Percentiles rank a stretch among this genome's conserved stretches.
Conservation (phyloP, 2,329 filamentous ascomycete genomes). For the Sphaceloma murrayae region DNA sequence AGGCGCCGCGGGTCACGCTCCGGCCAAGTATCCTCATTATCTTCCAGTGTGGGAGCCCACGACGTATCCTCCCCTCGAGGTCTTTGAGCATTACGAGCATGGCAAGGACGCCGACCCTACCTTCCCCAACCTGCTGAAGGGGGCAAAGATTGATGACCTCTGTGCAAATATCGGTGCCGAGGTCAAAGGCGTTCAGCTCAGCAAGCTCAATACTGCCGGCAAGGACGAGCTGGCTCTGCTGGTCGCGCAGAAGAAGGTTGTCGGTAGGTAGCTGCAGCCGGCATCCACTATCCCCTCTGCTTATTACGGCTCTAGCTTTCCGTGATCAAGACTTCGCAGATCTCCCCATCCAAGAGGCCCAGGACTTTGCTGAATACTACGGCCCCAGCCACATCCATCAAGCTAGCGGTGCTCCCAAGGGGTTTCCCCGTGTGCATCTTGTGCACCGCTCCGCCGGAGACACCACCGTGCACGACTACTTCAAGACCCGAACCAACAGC, state of each 20-base stretch:
- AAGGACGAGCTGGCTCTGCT: constrained; percentile 70
- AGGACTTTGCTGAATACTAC: constrained; percentile 65
- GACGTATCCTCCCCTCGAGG: constrained; percentile 54
- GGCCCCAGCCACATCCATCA: constrained; percentile 76
- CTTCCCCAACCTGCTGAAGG: constrained; percentile 58
- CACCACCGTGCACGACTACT: constrained; percentile 51
- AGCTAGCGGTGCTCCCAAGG: constrained; percentile 63
- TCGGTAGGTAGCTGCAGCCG: constrained; percentile 37
- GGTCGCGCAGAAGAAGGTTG: constrained; percentile 67
- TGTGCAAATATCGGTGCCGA: constrained; percentile 68
- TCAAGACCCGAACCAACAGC: constrained; percentile 62
- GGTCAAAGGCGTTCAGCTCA: constrained; percentile 61
- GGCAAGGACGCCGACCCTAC: constrained; percentile 62
- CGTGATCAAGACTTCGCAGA: constrained; percentile 59
- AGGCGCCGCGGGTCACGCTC: constrained; percentile 44
- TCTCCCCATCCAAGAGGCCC: constrained; percentile 58
- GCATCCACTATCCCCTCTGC: not conserved
- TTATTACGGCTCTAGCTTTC: constrained; percentile 44
- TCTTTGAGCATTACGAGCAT: constrained; percentile 65
- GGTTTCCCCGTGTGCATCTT: constrained; percentile 65
- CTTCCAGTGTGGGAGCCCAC: constrained; percentile 29
- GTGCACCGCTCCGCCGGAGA: constrained; percentile 64
- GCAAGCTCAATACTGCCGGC: constrained; percentile 54
- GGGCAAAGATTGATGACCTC: constrained; percentile 46
- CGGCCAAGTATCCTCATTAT: constrained; percentile 60